Percentiles rank a stretch among this genome's conserved stretches.
Conservation (phyloP, 768 basidiomycete genomes). For the Boletus coccyginus region DNA sequence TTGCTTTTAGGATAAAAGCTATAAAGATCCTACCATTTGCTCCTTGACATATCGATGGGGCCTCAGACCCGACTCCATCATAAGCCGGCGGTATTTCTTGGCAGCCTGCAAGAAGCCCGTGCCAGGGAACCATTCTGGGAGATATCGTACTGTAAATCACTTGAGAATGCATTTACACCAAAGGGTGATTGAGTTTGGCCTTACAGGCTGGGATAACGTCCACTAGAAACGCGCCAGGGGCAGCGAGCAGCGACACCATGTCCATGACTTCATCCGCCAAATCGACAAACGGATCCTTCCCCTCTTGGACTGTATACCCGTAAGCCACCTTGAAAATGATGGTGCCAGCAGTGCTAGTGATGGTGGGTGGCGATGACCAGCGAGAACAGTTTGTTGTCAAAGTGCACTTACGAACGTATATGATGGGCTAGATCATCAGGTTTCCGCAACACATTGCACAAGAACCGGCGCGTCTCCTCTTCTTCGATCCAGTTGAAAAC, state of each 20-base stretch:
- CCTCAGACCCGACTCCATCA: conserved; percentile 38
- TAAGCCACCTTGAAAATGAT: conserved; percentile 40
- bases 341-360: conserved; percentile 12
- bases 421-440: conserved; percentile 18
- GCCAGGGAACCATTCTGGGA: conserved; percentile 38
- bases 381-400: not conserved
- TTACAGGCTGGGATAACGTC: conserved; percentile 22
- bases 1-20: not conserved
- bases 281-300: conserved; percentile 36
- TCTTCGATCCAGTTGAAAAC: conserved; percentile 18
- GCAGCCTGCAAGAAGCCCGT: conserved; percentile 33
- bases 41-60: conserved; percentile 45
- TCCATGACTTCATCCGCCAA: conserved; percentile 25
- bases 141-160: conserved; percentile 19
- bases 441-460: conserved; percentile 13
- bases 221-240: conserved; percentile 19
- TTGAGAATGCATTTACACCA: not conserved
- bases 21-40: conserved; percentile 40
- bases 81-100: conserved; percentile 21
- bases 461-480: conserved; percentile 16
- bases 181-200: not conserved
- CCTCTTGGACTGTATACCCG: conserved; percentile 36
- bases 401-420: conserved; percentile 18
- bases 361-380: not conserved
- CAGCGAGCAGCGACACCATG: conserved; percentile 4